These are phyloP conservation scores for Talaromyces piceae DNA, from an alignment of 2,329 filamentous ascomycete genomes.

Conservation along the genomic window DNA sequence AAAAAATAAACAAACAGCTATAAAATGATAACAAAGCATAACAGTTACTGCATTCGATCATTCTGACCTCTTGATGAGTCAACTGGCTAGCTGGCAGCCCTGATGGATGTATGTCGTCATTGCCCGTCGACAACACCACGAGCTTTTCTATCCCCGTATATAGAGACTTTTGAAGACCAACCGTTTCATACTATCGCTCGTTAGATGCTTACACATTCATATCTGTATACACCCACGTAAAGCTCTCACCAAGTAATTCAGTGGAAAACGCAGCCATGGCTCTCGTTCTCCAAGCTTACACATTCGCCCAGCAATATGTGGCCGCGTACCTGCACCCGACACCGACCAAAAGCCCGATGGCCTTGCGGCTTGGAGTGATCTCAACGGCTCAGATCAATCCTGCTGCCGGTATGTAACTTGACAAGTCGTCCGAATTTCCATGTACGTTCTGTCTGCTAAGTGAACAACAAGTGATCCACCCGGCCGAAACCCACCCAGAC, in stretches of 20 bases:
- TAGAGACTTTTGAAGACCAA: too few species aligned
- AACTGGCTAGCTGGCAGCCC: background rate
- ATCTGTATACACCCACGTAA: background rate
- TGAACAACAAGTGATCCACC: slow-evolving; percentile 32
- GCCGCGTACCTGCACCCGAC: slow-evolving; percentile 16
- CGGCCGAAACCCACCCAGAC: slow-evolving; percentile 47
- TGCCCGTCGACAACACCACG: background rate
- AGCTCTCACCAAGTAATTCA: too few species aligned
- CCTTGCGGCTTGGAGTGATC: slow-evolving; percentile 18
- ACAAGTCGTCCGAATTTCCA: background rate
- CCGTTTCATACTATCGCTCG: too few species aligned
- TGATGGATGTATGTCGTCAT: slow-evolving; percentile 8
- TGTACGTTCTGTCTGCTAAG: background rate
- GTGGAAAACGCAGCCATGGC: slow-evolving; percentile 13
- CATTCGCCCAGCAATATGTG: slow-evolving; percentile 20
- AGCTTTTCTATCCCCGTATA: background rate
- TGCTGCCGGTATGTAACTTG: slow-evolving; percentile 18
- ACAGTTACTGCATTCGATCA: too few species aligned
- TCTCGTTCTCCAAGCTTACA: slow-evolving; percentile 18
- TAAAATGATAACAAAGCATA: too few species aligned
- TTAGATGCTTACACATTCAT: background rate
- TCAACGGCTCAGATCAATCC: slow-evolving; percentile 19
- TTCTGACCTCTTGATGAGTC: too few species aligned
- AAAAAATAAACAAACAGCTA: too few species aligned
- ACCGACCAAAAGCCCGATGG: slow-evolving; percentile 16